A percentile compares a stretch with the other conserved stretches of the same genome.
phyloP scores from a whole-genome alignment of 257 asterid genomes.

The Linaria vulgaris region DNA sequence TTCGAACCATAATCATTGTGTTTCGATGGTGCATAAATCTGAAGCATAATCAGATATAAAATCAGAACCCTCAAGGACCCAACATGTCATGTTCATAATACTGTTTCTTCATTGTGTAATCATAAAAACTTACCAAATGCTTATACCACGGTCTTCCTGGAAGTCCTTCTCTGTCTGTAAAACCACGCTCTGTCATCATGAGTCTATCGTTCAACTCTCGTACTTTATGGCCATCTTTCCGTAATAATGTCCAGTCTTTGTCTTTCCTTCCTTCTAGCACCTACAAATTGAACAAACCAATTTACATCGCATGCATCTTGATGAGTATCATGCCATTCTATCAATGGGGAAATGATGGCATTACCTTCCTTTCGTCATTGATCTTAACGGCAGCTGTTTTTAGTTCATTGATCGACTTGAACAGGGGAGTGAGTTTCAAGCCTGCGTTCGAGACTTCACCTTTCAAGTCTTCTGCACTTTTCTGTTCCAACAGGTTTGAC shows the following conservation, averaged over 20 bases:
- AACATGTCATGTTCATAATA: neutral
- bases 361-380: constrained; percentile 58
- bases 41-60: constrained; percentile 17
- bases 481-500: constrained; percentile 41
- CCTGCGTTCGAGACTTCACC: constrained; percentile 38
- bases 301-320: neutral
- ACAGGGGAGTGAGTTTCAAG: constrained; percentile 55
- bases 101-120: neutral
- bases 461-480: constrained; percentile 57
- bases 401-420: constrained; percentile 60
- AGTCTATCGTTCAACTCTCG: constrained; percentile 73
- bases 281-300: constrained; percentile 31
- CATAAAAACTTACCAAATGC: constrained; percentile 65
- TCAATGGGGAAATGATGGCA: neutral
- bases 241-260: constrained; percentile 34
- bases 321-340: neutral
- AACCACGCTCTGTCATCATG: constrained; percentile 88
- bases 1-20: constrained; percentile 70
- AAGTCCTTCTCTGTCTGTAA: constrained; percentile 72
- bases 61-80: constrained; percentile 9
- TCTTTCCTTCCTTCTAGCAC: constrained; percentile 34
- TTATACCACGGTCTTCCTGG: constrained; percentile 69
- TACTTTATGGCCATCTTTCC: constrained; percentile 40
- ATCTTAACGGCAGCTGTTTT: constrained; percentile 55
- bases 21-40: constrained; percentile 82